Conservation (phyloP, 352 stramenopile species). For the Globisporangium paroecandrum region DNA sequence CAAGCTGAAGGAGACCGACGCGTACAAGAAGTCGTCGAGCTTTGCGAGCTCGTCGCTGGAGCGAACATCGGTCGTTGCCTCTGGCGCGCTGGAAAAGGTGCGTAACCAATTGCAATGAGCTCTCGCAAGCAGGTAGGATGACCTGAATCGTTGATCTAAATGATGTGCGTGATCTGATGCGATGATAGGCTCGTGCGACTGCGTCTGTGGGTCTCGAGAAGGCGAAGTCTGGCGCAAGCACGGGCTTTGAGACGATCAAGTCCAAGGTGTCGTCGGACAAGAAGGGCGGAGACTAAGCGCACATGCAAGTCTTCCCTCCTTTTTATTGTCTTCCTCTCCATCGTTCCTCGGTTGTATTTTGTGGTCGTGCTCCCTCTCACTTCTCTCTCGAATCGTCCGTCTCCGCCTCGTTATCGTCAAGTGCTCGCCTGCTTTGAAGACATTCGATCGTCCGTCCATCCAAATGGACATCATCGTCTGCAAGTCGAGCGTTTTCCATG, state of each 20-base stretch:
- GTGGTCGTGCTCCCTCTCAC: neutral
- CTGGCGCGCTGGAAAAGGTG: slow-evolving; percentile 69
- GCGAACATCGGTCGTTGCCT: slow-evolving; percentile 61
- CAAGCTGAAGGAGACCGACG: slow-evolving; percentile 82
- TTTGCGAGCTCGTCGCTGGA: slow-evolving; percentile 57
- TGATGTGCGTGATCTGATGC: neutral
- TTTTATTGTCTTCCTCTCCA: slow-evolving; percentile 2
- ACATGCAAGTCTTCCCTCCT: neutral
- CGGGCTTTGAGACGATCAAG: slow-evolving; percentile 73
- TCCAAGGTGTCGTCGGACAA: slow-evolving; percentile 61
- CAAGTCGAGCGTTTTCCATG: neutral
- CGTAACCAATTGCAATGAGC: neutral
- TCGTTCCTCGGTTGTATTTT: slow-evolving; percentile 8
- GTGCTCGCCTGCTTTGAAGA: neutral
- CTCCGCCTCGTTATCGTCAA: neutral
- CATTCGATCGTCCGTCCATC: neutral
- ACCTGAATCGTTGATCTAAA: neutral
- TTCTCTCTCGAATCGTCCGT: slow-evolving; percentile 1
- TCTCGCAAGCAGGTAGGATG: neutral
- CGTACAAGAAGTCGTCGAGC: slow-evolving; percentile 79
- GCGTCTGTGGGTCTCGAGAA: slow-evolving; percentile 70
- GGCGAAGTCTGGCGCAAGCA: slow-evolving; percentile 71
- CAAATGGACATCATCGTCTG: neutral
- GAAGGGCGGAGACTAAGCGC: slow-evolving; percentile 43
- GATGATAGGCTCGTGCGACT: slow-evolving; percentile 46